A percentile compares a stretch with the other conserved stretches of the same genome.
These are phyloP conservation scores for Neurospora intermedia DNA, from an alignment of 495 filamentous ascomycete genomes.

Conservation along the genomic window DNA sequence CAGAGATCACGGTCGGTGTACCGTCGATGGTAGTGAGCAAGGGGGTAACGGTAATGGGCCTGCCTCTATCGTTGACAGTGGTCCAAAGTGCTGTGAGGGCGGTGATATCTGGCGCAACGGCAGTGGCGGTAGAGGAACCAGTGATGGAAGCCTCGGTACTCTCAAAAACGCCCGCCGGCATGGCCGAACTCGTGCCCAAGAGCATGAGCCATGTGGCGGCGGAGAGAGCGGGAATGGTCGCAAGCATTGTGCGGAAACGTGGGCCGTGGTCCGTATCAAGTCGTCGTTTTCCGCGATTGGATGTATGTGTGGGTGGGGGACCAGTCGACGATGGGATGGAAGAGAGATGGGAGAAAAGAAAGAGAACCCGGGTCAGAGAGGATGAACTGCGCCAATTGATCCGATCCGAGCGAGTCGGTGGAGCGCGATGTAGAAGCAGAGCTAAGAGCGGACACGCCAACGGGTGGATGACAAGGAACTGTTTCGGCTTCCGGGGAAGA, in stretches of 20 bases:
- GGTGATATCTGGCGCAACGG: constrained; percentile 3
- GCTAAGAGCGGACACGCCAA: background rate
- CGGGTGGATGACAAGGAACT: background rate
- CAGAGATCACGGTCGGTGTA: constrained; percentile 27
- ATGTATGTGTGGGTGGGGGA: background rate
- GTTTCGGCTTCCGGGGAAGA: background rate
- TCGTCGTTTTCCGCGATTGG: background rate
- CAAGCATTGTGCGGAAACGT: constrained; percentile 3
- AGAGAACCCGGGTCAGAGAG: background rate
- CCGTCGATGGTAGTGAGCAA: constrained; percentile 27
- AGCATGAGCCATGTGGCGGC: constrained; percentile 12
- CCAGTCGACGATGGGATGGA: background rate
- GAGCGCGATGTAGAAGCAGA: background rate
- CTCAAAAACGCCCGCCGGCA: background rate
- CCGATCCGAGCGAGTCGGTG: background rate
- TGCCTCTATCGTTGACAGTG: constrained; percentile 28
- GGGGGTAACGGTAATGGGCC: constrained; percentile 27
- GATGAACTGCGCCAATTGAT: background rate
- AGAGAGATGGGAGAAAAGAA: background rate
- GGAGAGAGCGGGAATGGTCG: constrained; percentile 1
- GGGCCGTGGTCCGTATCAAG: background rate
- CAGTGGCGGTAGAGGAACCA: background rate
- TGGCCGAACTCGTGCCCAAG: constrained; percentile 4
- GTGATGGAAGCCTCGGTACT: background rate
- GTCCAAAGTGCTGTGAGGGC: constrained; percentile 25